Percentiles rank a stretch among this genome's conserved stretches.
phyloP scores from a whole-genome alignment of 345 rosid species.

The Euphorbia peplus region DNA sequence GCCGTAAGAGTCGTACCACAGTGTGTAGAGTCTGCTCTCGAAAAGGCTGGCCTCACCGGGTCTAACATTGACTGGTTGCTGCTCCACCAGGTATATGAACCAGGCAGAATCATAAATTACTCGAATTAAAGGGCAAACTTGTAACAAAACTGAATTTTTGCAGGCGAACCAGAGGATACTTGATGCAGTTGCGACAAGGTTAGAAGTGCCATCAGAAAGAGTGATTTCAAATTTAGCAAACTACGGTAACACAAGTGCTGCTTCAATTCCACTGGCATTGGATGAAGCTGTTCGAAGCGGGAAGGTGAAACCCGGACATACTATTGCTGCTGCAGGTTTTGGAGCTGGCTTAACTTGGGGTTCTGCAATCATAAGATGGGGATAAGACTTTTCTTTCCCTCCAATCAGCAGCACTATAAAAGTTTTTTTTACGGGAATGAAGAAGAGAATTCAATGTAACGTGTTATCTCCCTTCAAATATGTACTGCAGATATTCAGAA shows the following conservation, averaged over 20 bases:
- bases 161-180: constrained; percentile 98
- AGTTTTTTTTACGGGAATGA: neutral
- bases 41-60: constrained; percentile 69
- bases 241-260: constrained; percentile 91
- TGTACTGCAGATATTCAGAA: constrained; percentile 14
- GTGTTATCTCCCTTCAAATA: constrained; percentile 6
- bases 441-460: constrained; percentile 11
- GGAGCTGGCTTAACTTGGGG: constrained; percentile 99
- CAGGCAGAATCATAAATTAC: neutral
- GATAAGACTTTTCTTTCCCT: constrained; percentile 32
- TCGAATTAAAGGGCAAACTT: neutral
- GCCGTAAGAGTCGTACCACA: constrained; percentile 83
- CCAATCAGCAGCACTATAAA: neutral
- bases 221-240: constrained; percentile 81
- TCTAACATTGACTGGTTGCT: constrained; percentile 85
- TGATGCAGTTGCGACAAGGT: constrained; percentile 79
- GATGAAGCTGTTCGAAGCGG: constrained; percentile 91
- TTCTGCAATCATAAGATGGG: constrained; percentile 85
- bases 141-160: constrained; percentile 21
- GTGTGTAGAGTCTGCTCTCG: constrained; percentile 67
- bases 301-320: constrained; percentile 74
- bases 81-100: constrained; percentile 79
- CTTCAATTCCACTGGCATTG: constrained; percentile 87
- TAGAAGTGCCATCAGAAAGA: constrained; percentile 70
- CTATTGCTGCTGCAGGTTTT: constrained; percentile 76